Evolutionary conservation across 129 eudicot species (phyloP), one percentile per base, ranked within the genome.

Genomic region (Lactuca saligna): DNA sequence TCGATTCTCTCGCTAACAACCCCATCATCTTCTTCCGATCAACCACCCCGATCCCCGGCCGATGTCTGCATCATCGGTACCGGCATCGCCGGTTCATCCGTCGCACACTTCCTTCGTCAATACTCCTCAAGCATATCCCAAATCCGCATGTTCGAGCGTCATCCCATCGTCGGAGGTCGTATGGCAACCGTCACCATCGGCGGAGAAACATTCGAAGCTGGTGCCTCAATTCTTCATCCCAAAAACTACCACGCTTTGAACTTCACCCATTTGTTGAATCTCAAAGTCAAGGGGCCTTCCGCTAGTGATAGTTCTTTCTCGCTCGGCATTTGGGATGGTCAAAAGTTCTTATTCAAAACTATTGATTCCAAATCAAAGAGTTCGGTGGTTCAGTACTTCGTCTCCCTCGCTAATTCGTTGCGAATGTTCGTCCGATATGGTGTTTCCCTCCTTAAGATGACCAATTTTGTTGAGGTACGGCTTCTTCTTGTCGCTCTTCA

Each of bases 51-150:
- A 9, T 34, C 81, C 8, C 51, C 55, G 56, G 12, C 79, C 38
- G 79, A 75, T 65, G 81, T 89, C 76, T 92, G 98, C 86, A 86
- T 92, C 72, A 68, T 92, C 77, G 98, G 98, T 63, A 66, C 86
- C 76, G 98, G 98, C 59, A 92, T 92, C 74, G 81, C 80, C 74
- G 98, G 98, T 74, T 79, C 96, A 61, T 92, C 98, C 61, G 82
- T 84, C 31, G 83, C 98, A 8, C 95, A 92, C 80, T 92, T 92
- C 86, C 91, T 92, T 79, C 98, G 98, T 66, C 62, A 61, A 12
- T 79, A 86, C 85, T 68, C 96, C 63, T 17, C 65, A 11, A 32
- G 78, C 31, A 20, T 74, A 75, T 34, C 54, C 67, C 53, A 69
- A 6, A 86, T 92, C 79, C 78, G 57, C 5, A 75, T 92, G 31